phyloP scores from a whole-genome alignment of 768 basidiomycete species.

The Tylopilus sp. region DNA sequence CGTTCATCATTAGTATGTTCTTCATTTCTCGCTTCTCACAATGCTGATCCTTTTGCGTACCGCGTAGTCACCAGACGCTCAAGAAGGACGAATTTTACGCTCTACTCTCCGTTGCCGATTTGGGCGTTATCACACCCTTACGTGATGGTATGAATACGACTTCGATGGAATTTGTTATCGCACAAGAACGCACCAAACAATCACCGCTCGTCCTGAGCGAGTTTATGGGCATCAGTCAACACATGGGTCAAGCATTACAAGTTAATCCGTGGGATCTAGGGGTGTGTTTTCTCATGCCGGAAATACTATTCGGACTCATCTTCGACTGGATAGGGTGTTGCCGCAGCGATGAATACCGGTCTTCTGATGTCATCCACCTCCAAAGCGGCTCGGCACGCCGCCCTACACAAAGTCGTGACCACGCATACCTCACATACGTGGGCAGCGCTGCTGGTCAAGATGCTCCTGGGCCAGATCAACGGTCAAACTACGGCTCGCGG shows the following conservation, averaged over 20 bases:
- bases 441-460: constrained; percentile 87
- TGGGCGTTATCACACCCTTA: constrained; percentile 92
- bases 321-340: constrained; percentile 59
- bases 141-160: constrained; percentile 99
- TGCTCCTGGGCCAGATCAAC: constrained; percentile 80
- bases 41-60: not conserved
- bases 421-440: constrained; percentile 95
- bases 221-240: constrained; percentile 95
- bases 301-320: not conserved
- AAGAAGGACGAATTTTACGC: constrained; percentile 99
- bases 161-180: constrained; percentile 96
- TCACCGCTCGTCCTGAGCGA: constrained; percentile 90
- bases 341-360: constrained; percentile 86
- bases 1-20: constrained; percentile 92
- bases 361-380: constrained; percentile 78
- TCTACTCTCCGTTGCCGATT: constrained; percentile 85
- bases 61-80: constrained; percentile 84
- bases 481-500: constrained; percentile 74
- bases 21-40: not conserved
- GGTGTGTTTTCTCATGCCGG: constrained; percentile 39
- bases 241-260: constrained; percentile 84
- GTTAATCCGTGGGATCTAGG: constrained; percentile 97
- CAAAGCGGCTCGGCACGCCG: constrained; percentile 68
- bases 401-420: constrained; percentile 79
- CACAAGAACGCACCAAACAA: constrained; percentile 80